Conservation (phyloP, 2,329 filamentous ascomycete species). For the Scleromitrula shiraiana region DNA sequence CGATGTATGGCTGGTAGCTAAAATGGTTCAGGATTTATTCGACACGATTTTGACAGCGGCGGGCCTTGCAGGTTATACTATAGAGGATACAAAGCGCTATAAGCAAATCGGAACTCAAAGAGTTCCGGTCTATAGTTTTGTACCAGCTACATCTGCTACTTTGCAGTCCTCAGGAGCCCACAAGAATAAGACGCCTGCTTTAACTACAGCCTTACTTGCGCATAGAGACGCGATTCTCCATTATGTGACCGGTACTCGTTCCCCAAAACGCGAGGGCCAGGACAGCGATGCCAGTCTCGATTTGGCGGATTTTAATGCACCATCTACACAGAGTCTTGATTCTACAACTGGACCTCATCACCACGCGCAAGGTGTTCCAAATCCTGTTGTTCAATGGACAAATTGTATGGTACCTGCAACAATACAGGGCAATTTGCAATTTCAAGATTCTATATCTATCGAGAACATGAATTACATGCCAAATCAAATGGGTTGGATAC, state of each 20-base stretch:
- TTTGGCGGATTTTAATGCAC: background rate
- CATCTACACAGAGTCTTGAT: too few relatives aligned
- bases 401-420: too few relatives aligned
- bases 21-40: conserved; percentile 95
- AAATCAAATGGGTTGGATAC: background rate
- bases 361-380: too few relatives aligned
- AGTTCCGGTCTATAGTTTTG: background rate
- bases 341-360: too few relatives aligned
- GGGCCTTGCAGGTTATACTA: background rate
- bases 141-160: background rate
- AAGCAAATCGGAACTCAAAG: background rate
- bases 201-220: background rate
- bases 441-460: background rate
- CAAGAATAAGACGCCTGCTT: background rate
- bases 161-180: background rate
- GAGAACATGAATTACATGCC: background rate
- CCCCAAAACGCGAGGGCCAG: background rate
- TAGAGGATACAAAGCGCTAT: background rate
- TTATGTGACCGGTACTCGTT: background rate
- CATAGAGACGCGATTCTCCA: background rate
- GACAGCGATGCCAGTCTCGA: background rate
- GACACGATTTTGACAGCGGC: conserved; percentile 65
- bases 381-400: too few relatives aligned
- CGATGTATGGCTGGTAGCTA: conserved; percentile 91
- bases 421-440: background rate